A percentile compares a stretch with the other conserved stretches of the same genome.
phyloP scores from a whole-genome alignment of 73 alveolate genomes.

The Paramecium sexaurelia region DNA sequence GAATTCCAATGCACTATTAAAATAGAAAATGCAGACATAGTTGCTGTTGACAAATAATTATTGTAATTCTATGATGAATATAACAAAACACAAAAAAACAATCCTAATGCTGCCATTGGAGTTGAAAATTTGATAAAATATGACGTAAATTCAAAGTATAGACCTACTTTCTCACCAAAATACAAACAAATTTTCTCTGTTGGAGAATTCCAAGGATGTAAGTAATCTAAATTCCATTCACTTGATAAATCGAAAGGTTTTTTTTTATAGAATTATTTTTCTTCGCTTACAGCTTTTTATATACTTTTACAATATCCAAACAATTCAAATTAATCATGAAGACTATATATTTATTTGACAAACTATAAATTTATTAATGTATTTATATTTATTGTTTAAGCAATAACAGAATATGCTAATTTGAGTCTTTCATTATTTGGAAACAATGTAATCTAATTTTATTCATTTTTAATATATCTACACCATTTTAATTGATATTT shows the following conservation, averaged over 20 bases:
- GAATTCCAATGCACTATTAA: neutral
- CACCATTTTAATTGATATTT: neutral
- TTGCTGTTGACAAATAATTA: neutral
- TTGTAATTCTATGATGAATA: neutral
- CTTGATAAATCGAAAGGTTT: neutral
- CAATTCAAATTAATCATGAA: constrained; percentile 22
- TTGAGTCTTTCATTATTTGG: neutral
- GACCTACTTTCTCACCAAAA: constrained; percentile 63
- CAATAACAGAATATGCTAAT: neutral
- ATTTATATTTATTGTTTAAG: neutral
- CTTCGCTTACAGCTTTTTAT: neutral
- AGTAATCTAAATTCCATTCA: neutral
- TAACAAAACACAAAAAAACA: neutral
- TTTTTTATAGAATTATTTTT: neutral
- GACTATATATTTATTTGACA: neutral
- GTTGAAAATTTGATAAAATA: neutral
- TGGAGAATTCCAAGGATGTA: constrained; percentile 48
- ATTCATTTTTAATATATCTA: neutral
- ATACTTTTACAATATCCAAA: constrained; percentile 19
- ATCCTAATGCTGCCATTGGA: constrained; percentile 38
- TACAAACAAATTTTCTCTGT: constrained; percentile 49
- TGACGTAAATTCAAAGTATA: constrained; percentile 33
- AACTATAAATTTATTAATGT: neutral
- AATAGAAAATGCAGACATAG: neutral
- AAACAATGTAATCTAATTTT: neutral